Conservation (phyloP, 768 basidiomycete species). For the Tephrocybe sp. region DNA sequence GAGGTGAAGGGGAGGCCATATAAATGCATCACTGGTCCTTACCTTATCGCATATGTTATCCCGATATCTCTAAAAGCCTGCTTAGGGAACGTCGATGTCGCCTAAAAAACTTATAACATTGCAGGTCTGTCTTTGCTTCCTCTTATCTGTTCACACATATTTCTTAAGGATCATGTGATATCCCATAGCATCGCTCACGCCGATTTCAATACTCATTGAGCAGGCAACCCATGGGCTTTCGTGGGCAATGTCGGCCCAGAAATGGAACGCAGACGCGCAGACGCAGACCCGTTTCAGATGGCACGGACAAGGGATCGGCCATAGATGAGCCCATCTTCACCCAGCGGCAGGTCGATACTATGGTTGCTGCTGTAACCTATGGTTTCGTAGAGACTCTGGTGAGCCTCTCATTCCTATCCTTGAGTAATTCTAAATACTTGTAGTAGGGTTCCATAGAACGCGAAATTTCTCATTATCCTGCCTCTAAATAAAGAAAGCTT, state of each 20-base stretch:
- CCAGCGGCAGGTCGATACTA: constrained; percentile 29
- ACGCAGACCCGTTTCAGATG: background rate
- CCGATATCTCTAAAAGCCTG: background rate
- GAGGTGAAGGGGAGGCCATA: background rate
- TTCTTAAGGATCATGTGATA: background rate
- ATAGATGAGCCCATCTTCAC: constrained; percentile 26
- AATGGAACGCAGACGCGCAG: background rate
- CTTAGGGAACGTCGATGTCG: background rate
- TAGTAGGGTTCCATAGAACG: too few relatives aligned
- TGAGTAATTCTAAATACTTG: too few relatives aligned
- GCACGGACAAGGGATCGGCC: too few relatives aligned
- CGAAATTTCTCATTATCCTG: too few relatives aligned
- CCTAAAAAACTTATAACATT: background rate
- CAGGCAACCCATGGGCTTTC: background rate
- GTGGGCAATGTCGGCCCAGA: background rate
- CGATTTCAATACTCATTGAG: background rate
- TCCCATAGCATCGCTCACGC: background rate
- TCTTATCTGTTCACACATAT: background rate
- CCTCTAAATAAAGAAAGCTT: too few relatives aligned
- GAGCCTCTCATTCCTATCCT: too few relatives aligned
- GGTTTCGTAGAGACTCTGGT: constrained; percentile 28
- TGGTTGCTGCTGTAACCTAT: constrained; percentile 27
- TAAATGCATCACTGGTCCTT: too few relatives aligned
- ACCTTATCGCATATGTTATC: too few relatives aligned
- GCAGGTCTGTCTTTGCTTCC: background rate